phyloP scores from a whole-genome alignment of 2,329 filamentous ascomycete genomes.

The Ceratocystis lukuohia region DNA sequence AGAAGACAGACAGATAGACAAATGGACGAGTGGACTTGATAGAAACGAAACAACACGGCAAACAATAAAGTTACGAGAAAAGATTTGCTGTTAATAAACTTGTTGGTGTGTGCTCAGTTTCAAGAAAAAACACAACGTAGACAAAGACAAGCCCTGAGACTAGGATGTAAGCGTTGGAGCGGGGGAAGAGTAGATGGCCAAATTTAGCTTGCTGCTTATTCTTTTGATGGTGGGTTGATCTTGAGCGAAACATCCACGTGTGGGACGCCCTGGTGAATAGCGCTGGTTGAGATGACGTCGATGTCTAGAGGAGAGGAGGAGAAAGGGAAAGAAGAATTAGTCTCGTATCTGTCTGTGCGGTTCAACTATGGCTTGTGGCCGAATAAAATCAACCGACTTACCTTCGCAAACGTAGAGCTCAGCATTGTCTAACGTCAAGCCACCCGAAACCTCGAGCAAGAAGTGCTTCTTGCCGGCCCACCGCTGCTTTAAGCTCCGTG shows the following conservation, averaged over 20 bases:
- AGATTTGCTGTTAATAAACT: not conserved
- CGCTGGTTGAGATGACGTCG: conserved; percentile 91
- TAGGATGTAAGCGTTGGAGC: not conserved
- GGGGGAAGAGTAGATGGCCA: not conserved
- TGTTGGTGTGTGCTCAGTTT: not conserved
- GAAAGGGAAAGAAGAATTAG: conserved; percentile 16
- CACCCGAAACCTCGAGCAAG: conserved; percentile 84
- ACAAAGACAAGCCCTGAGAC: not conserved
- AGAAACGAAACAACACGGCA: not conserved
- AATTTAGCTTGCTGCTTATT: not conserved
- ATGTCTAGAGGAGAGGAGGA: conserved; percentile 45
- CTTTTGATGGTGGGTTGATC: conserved; percentile 35
- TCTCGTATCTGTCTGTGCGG: no score
- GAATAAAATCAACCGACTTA: conserved; percentile 30
- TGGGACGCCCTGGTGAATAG: conserved; percentile 87
- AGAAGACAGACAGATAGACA: not conserved
- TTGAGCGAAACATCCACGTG: conserved; percentile 96
- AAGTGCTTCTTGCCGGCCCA: conserved; percentile 65
- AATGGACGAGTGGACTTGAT: not conserved
- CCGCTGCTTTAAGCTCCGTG: conserved; percentile 60
- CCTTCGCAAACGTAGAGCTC: conserved; percentile 63
- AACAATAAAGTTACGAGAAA: not conserved
- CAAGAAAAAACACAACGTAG: not conserved
- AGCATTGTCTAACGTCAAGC: conserved; percentile 74
- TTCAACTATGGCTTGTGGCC: not conserved